Conservation (phyloP, 768 basidiomycete genomes). For the Pseudohyphozyma bogoriensis region DNA sequence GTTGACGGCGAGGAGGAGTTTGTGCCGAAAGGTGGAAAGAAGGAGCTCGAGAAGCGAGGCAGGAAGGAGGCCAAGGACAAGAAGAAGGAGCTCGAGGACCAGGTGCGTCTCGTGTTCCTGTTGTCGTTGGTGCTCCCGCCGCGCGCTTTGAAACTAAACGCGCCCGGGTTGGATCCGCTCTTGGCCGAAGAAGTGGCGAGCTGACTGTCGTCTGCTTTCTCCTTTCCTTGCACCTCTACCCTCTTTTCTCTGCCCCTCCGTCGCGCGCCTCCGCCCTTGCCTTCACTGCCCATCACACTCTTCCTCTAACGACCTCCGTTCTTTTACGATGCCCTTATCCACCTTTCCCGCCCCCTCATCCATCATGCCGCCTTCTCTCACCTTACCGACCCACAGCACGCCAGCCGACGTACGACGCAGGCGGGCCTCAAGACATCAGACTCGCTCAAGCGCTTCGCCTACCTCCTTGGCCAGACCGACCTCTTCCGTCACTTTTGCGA, state of each 20-base stretch:
- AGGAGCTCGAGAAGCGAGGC: neutral
- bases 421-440: conserved; percentile 58
- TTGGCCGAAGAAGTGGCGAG: neutral
- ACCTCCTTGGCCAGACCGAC: conserved; percentile 95
- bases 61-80: conserved; percentile 15
- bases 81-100: conserved; percentile 16
- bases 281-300: no score
- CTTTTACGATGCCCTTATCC: no score
- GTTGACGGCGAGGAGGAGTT: neutral
- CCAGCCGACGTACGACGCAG: conserved; percentile 9
- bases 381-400: conserved; percentile 8
- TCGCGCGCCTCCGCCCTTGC: no score
- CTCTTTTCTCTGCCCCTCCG: no score
- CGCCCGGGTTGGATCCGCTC: no score
- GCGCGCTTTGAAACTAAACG: no score
- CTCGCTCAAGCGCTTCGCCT: conserved; percentile 91
- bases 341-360: no score
- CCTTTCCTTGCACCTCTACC: no score
- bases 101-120: neutral
- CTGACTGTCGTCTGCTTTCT: neutral
- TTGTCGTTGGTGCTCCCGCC: no score
- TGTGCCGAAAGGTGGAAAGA: conserved; percentile 3
- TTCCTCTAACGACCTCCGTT: no score
- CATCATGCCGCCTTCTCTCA: no score
- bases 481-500: conserved; percentile 97